Base-by-base conservation (phyloP, 192 early-diverging fungal species). In the Jimgerdemannia lactiflua region DNA sequence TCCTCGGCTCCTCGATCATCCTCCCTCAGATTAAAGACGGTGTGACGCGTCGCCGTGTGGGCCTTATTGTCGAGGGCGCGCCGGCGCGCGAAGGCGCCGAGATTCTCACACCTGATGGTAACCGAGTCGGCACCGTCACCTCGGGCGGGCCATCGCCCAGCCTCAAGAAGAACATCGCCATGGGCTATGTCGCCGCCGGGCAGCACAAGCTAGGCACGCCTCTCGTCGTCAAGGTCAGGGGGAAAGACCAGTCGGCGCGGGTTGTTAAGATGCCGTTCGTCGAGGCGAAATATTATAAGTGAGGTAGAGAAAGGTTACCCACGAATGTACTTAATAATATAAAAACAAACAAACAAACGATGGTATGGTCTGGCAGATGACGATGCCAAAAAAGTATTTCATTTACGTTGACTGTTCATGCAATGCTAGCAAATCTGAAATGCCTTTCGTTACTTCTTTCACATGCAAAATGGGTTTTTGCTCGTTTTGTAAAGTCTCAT, bases 191-290 rank as follows among this genome's bases (percentile, higher is more conserved):
- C 59, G 85, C 90, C 80, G 89, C 89, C 73, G 96, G 96, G 9
- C 87, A 90, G 83, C 94, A 96, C 85, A 98, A 98, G 90, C 82
- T 80, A 29, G 95, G 93, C n/a, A 98, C 98, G n/a, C 87, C 91
- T 73, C 85, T 99, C 43, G 84, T 91, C 85, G 96, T 99, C 67
- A 90, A 92, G 78, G 98, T 99, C 66, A 91, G 98, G 80, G 91
- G 91, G 79, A 89, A 90, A 75, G 72, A 93, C 63, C 93, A 97
- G 76, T 91, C 93, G 66, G 98, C 94, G 42, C 77, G 75, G 63
- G 91, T 99, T 17, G 88, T 88, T 72, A 98, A 96, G 84, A 97
- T 98, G 96, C 98, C 98, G 39, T 99, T 99, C 87, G 94, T 97
- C 39, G 87, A 91, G 43, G 81, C 91, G 67, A 87, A 83, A 44